Base-by-base conservation (phyloP, 257 asterid species). In the Scutellaria barbata region DNA sequence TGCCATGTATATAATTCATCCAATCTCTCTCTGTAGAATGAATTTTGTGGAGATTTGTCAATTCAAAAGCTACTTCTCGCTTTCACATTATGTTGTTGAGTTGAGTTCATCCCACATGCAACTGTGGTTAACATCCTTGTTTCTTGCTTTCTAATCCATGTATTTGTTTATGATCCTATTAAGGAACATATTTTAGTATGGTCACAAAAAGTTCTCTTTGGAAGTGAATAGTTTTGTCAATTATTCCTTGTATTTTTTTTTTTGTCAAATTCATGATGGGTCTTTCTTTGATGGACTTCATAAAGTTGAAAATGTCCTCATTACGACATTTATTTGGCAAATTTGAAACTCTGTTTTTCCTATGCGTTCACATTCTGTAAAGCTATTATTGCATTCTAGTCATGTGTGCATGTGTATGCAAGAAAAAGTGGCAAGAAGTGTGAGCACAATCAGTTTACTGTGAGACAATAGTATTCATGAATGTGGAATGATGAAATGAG, bases 371-470 rank as follows among this genome's bases (percentile, higher is more conserved):
- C 80, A 69, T 63, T 76, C 78, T 83, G 80, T 70, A 63, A 80
- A 84, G 86, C 39, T 14, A 51, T 80, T 54, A 78, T 70, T 85
- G 77, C 86, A 80, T 76, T 68, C 75, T 43, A 77, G 86, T 81
- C 82, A 76, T 71, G 82, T 74, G 80, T 52, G 74, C 63, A 55
- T 73, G 80, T 66, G 69, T 69, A 58, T 76, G 84, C 59, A 75
- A 64, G 72, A 82, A 85, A 55, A 82, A 76, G 65, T 39, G 56
- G 17, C 66, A 78, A 63, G 77, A 74, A 72, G 52, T 53, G 51
- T 37, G 65, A 54, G 54, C 66, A 71, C 63, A 59, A 43, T 73
- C 63, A 41, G 40, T 58, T 40, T 77, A 68, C 55, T 61, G 59
- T 20, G 40, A 42, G 16, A 33, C 30, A 12, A 18, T 12, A 64